These are phyloP conservation scores for Biscogniauxia mediterranea DNA, from an alignment of 2,329 filamentous ascomycete species.

Conservation along the genomic window DNA sequence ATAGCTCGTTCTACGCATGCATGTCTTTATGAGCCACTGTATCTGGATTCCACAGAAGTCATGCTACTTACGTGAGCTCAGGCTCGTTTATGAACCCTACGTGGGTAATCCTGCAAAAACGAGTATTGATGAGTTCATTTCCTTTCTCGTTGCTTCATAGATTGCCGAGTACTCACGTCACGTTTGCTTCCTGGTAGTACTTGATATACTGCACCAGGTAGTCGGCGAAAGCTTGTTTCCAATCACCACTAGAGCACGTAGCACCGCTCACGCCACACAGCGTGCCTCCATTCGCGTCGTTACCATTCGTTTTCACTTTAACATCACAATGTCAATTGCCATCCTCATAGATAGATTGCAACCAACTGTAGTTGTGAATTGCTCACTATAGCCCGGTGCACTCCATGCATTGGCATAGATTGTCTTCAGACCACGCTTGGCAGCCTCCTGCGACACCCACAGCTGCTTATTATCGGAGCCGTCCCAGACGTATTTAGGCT, in stretches of 20 bases:
- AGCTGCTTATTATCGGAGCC: slow-evolving; percentile 49
- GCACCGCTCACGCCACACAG: slow-evolving; percentile 41
- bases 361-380: background rate
- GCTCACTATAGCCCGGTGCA: slow-evolving; percentile 42
- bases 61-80: slow-evolving; percentile 29
- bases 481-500: slow-evolving; percentile 45
- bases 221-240: slow-evolving; percentile 48
- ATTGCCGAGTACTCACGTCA: slow-evolving; percentile 27
- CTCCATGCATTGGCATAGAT: slow-evolving; percentile 47
- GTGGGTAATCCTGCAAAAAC: slow-evolving; percentile 36
- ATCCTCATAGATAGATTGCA: background rate
- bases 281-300: slow-evolving; percentile 28
- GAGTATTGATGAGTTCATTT: background rate
- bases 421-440: slow-evolving; percentile 36
- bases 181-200: slow-evolving; percentile 42
- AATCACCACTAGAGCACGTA: slow-evolving; percentile 41
- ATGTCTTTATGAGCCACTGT: background rate
- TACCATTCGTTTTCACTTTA: slow-evolving; percentile 40
- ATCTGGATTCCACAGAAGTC: background rate
- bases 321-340: background rate
- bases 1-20: slow-evolving; percentile 30
- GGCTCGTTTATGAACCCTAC: slow-evolving; percentile 50
- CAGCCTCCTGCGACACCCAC: slow-evolving; percentile 49
- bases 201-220: slow-evolving; percentile 48
- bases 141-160: background rate